These are phyloP conservation scores for Dioscorea alata DNA, from an alignment of 106 monocot species.

Conservation along the genomic window DNA sequence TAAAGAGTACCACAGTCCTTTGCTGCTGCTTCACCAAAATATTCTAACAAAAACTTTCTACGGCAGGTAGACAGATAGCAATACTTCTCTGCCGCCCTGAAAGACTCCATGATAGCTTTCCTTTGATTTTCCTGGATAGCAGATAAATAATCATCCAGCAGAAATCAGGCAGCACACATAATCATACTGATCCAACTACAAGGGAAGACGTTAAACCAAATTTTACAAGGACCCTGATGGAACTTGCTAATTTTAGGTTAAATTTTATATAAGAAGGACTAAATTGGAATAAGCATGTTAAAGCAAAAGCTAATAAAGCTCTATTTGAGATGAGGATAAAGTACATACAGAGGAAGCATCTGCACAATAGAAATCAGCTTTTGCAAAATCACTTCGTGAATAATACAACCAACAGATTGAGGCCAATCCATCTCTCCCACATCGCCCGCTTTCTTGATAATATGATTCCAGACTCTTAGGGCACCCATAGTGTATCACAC, in stretches of 20 bases:
- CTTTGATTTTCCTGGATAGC: slow-evolving; percentile 60
- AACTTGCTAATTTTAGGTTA: not conserved
- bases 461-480: slow-evolving; percentile 95
- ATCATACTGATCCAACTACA: not conserved
- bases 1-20: slow-evolving; percentile 56
- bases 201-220: not conserved
- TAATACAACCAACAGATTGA: slow-evolving; percentile 95
- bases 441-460: slow-evolving; percentile 98
- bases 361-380: slow-evolving; percentile 89
- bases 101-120: slow-evolving; percentile 77
- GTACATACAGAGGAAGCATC: slow-evolving; percentile 63
- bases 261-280: too few relatives aligned
- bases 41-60: slow-evolving; percentile 72
- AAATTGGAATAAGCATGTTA: not conserved
- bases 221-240: not conserved
- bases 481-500: slow-evolving; percentile 98
- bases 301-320: not conserved
- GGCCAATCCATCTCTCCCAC: slow-evolving; percentile 91
- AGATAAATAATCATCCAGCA: not conserved
- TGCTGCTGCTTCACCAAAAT: slow-evolving; percentile 67
- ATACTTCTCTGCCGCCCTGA: slow-evolving; percentile 84
- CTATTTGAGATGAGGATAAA: not conserved
- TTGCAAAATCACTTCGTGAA: slow-evolving; percentile 84
- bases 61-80: slow-evolving; percentile 79
- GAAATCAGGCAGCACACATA: not conserved